Evolutionary conservation across 805 yeast genomes (phyloP).

Genomic region (Myxozyma vanderwaltii): DNA sequence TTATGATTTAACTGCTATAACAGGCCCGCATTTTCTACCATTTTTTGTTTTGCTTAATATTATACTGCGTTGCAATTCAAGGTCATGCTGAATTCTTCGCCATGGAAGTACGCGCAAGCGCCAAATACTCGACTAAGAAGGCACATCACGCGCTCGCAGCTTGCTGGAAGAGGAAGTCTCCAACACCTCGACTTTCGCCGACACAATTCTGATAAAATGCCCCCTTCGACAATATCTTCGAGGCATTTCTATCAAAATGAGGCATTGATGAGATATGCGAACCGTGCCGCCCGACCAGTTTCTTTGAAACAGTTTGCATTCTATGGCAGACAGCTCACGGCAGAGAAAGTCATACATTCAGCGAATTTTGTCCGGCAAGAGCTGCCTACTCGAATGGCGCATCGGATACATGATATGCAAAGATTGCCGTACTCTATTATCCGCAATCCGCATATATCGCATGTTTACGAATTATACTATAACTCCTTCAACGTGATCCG

Average conservation of each 20-base stretch:
- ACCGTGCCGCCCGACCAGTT: conserved; percentile 80
- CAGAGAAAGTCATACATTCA: conserved; percentile 73
- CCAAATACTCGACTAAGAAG: no score
- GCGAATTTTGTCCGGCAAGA: conserved; percentile 90
- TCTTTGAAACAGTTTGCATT: conserved; percentile 87
- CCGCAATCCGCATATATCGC: conserved; percentile 80
- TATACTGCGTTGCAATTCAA: no score
- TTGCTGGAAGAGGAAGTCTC: background rate
- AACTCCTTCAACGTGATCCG: conserved; percentile 85
- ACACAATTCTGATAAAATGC: conserved; percentile 16
- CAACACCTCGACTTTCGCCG: background rate
- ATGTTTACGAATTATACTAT: conserved; percentile 86
- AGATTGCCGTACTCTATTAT: conserved; percentile 79
- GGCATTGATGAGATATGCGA: conserved; percentile 62
- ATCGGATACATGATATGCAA: conserved; percentile 78
- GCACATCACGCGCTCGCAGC: no score
- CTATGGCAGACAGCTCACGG: conserved; percentile 76
- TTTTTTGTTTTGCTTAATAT: no score
- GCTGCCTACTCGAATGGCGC: conserved; percentile 79
- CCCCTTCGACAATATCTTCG: conserved; percentile 35
- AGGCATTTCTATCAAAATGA: conserved; percentile 89
- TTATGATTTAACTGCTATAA: no score
- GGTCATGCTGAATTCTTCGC: no score
- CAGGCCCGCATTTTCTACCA: no score
- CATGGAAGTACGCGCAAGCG: no score